A percentile compares a stretch with the other conserved stretches of the same genome.
Evolutionary conservation across 176 grass and related monocot species (phyloP).

Genomic region (Oryza brachyantha): DNA sequence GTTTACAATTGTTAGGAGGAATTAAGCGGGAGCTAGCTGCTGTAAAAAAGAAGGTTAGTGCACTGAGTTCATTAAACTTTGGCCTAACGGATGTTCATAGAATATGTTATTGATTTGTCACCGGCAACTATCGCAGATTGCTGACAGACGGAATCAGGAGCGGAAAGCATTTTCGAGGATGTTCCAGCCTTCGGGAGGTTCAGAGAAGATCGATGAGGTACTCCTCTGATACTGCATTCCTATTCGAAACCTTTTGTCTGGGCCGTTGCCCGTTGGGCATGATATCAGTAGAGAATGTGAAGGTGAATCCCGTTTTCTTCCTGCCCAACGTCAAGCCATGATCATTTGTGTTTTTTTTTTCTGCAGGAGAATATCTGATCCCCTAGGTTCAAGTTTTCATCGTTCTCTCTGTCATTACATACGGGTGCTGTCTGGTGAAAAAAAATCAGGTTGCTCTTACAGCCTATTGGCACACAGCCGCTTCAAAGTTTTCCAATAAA

Average conservation of each 20-base stretch:
- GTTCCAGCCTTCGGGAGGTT: constrained; percentile 69
- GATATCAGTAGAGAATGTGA: neutral
- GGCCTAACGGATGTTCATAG: neutral
- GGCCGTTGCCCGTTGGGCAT: constrained; percentile 17
- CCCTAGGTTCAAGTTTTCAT: neutral
- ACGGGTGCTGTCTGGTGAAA: neutral
- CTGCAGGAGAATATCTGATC: constrained; percentile 32
- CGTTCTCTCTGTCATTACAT: neutral
- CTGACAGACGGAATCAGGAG: constrained; percentile 68
- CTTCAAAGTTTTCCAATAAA: neutral
- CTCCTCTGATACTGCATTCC: constrained; percentile 13
- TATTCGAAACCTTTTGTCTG: neutral
- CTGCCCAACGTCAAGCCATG: neutral
- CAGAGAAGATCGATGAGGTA: constrained; percentile 59
- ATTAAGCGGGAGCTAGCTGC: constrained; percentile 82
- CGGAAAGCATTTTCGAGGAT: constrained; percentile 80
- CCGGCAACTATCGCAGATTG: constrained; percentile 44
- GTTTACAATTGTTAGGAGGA: constrained; percentile 46
- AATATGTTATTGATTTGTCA: constrained; percentile 21
- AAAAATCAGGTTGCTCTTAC: neutral
- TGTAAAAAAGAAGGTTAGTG: constrained; percentile 85
- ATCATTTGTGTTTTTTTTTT: neutral
- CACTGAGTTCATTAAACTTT: constrained; percentile 5
- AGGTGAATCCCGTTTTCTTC: too few species aligned
- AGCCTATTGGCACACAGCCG: neutral